Evolutionary conservation across 345 rosid species (phyloP).

Genomic region (Acer yangbiense): DNA sequence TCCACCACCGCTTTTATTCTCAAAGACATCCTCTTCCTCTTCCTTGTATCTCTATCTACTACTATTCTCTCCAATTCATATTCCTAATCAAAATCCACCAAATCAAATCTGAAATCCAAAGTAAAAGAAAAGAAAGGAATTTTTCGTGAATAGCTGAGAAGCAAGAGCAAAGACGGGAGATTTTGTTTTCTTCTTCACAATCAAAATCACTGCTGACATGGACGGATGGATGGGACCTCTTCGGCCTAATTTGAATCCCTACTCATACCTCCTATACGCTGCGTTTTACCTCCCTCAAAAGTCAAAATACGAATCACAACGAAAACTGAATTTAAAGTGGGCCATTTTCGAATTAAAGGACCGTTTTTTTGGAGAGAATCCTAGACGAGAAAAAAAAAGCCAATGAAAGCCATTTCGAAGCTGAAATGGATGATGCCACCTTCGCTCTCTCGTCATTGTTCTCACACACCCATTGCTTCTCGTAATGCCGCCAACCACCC

Average conservation of each 20-base stretch:
- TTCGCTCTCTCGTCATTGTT: slow-evolving; percentile 13
- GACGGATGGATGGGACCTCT: too few relatives aligned
- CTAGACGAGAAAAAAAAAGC: neutral
- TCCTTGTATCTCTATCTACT: neutral
- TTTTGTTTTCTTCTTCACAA: too few relatives aligned
- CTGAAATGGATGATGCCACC: slow-evolving; percentile 5
- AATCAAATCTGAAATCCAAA: too few relatives aligned
- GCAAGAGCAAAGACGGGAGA: too few relatives aligned
- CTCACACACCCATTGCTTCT: slow-evolving; percentile 17
- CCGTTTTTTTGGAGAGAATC: neutral
- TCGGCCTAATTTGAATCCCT: too few relatives aligned
- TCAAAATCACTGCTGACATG: too few relatives aligned
- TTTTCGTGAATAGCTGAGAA: too few relatives aligned
- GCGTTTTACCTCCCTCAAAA: slow-evolving; percentile 1
- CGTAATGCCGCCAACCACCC: neutral
- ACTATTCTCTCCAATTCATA: neutral
- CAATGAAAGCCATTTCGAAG: slow-evolving; percentile 20
- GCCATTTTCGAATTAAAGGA: neutral
- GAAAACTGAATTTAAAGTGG: too few relatives aligned
- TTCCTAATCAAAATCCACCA: too few relatives aligned
- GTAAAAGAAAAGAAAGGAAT: too few relatives aligned
- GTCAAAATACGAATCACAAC: too few relatives aligned
- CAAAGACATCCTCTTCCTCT: slow-evolving; percentile 57
- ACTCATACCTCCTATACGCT: neutral
- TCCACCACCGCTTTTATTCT: slow-evolving; percentile 91